phyloP scores from a whole-genome alignment of 2,329 filamentous ascomycete genomes.

The Bipolaris cookei region DNA sequence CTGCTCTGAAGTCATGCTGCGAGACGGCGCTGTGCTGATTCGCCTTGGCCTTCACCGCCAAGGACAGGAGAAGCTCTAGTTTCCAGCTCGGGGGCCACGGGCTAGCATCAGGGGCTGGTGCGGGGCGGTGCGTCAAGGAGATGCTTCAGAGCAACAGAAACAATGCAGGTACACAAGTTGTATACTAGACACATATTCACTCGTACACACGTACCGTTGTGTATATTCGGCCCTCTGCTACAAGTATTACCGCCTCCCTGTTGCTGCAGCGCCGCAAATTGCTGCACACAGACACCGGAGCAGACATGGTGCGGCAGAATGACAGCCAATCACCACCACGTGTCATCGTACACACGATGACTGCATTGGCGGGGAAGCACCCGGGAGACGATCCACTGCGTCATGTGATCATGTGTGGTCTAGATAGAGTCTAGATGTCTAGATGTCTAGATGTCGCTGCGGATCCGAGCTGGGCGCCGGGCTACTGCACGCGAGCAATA shows the following conservation, averaged over 20 bases:
- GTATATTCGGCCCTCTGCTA: neutral
- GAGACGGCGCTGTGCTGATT: slow-evolving; percentile 23
- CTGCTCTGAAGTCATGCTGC: slow-evolving; percentile 30
- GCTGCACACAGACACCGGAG: slow-evolving; percentile 8
- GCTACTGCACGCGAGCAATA: slow-evolving; percentile 13
- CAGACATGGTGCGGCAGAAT: slow-evolving; percentile 2
- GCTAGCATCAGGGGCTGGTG: slow-evolving; percentile 27
- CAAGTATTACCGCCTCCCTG: neutral
- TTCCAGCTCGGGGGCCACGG: slow-evolving; percentile 11
- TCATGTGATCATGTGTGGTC: slow-evolving; percentile 6
- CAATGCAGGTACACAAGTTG: slow-evolving; percentile 22
- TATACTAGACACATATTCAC: neutral
- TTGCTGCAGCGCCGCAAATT: slow-evolving; percentile 19
- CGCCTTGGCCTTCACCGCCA: slow-evolving; percentile 17
- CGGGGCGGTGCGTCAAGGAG: slow-evolving; percentile 23
- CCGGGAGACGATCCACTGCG: slow-evolving; percentile 12
- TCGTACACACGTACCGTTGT: neutral
- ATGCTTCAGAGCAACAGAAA: slow-evolving; percentile 19
- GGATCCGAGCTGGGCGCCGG: neutral
- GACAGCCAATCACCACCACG: slow-evolving; percentile 21
- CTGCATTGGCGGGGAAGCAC: slow-evolving; percentile 13
- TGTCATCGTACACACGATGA: slow-evolving; percentile 5
- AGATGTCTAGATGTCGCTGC: neutral
- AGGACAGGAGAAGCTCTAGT: slow-evolving; percentile 13
- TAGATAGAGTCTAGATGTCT: slow-evolving; percentile 7